Base-by-base conservation (phyloP, 192 early-diverging fungal genomes). In the Polychytrium aggregatum region DNA sequence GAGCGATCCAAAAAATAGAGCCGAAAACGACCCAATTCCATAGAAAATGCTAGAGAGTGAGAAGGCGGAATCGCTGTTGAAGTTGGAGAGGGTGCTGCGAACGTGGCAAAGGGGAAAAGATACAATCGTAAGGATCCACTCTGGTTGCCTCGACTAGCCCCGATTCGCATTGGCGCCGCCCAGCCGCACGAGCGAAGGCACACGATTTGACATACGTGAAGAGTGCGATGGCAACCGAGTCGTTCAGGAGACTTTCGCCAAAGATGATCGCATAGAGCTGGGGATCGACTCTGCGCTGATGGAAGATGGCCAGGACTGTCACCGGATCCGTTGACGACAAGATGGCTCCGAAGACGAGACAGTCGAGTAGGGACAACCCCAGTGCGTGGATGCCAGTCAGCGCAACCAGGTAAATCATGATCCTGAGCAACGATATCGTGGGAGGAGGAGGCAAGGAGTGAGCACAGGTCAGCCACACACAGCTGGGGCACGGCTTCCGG, bases 171-270 rank as follows among this genome's bases (percentile, higher is more conserved):
- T n/a, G n/a, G n/a, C n/a, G n/a, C n/a, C n/a, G n/a, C n/a, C n/a
- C n/a, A n/a, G n/a, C n/a, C n/a, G n/a, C n/a, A n/a, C n/a, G n/a
- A n/a, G n/a, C n/a, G n/a, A n/a, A n/a, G n/a, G n/a, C n/a, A n/a
- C n/a, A n/a, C n/a, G n/a, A n/a, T n/a, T n/a, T 8, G 18, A 46
- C 50, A 17, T 44, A 63, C 72, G 80, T 79, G 62, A 88, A 92
- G 46, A 98, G 68, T n/a, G 96, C 94, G 61, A 96, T 98, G 1
- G 92, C 87, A 1, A 94, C 92, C n/a, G 89, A 88, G 53, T 98
- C 95, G 53, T 98, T 98, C 29, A 98, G 70, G 30, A 96, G 72
- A 24, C 81, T 85, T 59, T 98, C 95, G 29, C 95, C 95, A 65
- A 92, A 98, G 36, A 98, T 90, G 44, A 98, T 86, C 3, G 95